Conservation (phyloP, 495 filamentous ascomycete species). For the Hypoxylon trugodes region DNA sequence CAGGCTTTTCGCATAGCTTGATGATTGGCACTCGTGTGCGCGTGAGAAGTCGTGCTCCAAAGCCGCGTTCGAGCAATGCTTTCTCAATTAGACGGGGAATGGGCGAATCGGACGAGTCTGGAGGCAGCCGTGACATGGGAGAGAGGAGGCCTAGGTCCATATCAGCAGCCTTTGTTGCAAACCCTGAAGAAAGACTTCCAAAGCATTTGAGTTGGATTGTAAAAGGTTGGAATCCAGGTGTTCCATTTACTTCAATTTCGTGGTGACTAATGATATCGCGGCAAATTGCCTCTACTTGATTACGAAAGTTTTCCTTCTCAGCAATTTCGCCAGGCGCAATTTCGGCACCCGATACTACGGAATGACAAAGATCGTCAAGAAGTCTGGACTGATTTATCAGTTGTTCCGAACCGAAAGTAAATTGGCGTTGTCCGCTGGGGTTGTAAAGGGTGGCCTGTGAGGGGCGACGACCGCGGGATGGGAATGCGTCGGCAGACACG, state of each 20-base stretch:
- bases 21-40: slow-evolving; percentile 83
- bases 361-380: slow-evolving; percentile 55
- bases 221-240: slow-evolving; percentile 51
- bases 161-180: slow-evolving; percentile 76
- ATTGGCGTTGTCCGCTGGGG: slow-evolving; percentile 23
- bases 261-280: slow-evolving; percentile 60
- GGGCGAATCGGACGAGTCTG: slow-evolving; percentile 59
- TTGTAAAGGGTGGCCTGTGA: slow-evolving; percentile 31
- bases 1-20: slow-evolving; percentile 77
- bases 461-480: slow-evolving; percentile 23
- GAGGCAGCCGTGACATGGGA: slow-evolving; percentile 56
- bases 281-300: slow-evolving; percentile 63
- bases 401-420: slow-evolving; percentile 43
- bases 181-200: slow-evolving; percentile 76
- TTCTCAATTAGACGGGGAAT: slow-evolving; percentile 73
- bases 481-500: slow-evolving; percentile 32
- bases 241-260: slow-evolving; percentile 51
- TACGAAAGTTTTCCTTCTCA: slow-evolving; percentile 70
- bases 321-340: slow-evolving; percentile 62
- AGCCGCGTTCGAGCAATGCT: slow-evolving; percentile 71
- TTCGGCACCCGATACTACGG: slow-evolving; percentile 53
- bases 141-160: slow-evolving; percentile 78
- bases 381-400: slow-evolving; percentile 53
- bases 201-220: slow-evolving; percentile 71
- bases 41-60: slow-evolving; percentile 73